Base-by-base conservation (phyloP, 495 filamentous ascomycete genomes). In the Penicillium pancosmium region DNA sequence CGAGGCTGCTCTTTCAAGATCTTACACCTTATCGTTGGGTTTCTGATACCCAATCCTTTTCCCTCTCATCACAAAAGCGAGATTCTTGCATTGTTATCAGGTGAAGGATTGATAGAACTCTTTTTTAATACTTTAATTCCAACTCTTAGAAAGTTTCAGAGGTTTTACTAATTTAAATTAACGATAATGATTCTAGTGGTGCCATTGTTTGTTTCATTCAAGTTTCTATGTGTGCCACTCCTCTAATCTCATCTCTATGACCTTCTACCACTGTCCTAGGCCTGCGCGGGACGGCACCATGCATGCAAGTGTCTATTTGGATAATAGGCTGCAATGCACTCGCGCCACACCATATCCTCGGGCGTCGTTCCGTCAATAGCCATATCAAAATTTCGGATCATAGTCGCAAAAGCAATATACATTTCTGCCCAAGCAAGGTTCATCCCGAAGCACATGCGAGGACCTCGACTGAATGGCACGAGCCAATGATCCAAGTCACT, bases 401-500 rank as follows among this genome's bases (percentile, higher is more conserved):
- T 57, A 25, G 55, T 51, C 33, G 55, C 44, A n/a, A 57, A 52
- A 51, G 55, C 55, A 5, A 57, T 57, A 36, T 57, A 57, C 55
- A 57, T 49, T 46, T 57, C 55, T 13, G 55, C 55, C 55, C 55
- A 57, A 16, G 44, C 55, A 8, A 57, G 21, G 21, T 57, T 57
- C 55, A 50, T 57, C 13, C 55, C 55, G 15, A 57, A 51, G n/a
- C 55, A 57, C 34, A 46, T 57, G 10, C 73, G 60, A n/a, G 59
- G 55, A 11, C 73, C 73, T 16, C 59, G 60, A 19, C 64, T 61
- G 38, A 75, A 77, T 8, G 60, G 38, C 13, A 68, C 64, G 10
- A 72, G 56, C 47, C 66, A 65, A 27, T 54, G 52, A 54, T 54
- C 52, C 38, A 54, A 31, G 18, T 54, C 38, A 44, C 19, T 54